A percentile compares a stretch with the other conserved stretches of the same genome.
These are phyloP conservation scores for Scenedesmus sp. DNA, from an alignment of 163 green algal genomes.

Conservation along the genomic window DNA sequence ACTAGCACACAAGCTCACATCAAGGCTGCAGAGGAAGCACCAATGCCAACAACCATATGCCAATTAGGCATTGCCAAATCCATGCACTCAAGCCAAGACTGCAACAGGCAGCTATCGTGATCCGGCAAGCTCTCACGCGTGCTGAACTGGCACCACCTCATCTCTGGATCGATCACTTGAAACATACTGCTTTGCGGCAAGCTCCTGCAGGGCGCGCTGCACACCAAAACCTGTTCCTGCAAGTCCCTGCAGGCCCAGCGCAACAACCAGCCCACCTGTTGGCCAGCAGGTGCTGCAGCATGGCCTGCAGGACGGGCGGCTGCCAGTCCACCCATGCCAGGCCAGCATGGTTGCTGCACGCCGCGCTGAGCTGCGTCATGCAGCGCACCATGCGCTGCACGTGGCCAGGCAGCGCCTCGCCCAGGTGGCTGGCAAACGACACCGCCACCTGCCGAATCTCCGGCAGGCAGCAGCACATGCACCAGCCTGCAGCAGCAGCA, in stretches of 20 bases:
- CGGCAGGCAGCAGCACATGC: conserved; percentile 10
- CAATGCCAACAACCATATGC: too few species aligned
- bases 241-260: background rate
- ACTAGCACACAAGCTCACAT: too few species aligned
- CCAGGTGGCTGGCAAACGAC: background rate
- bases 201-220: background rate
- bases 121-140: too few species aligned
- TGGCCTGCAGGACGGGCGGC: background rate
- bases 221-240: background rate
- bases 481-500: background rate
- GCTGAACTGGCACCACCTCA: too few species aligned
- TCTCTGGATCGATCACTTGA: too few species aligned
- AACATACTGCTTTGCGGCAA: background rate
- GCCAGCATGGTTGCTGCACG: conserved; percentile 31
- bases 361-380: conserved; percentile 4
- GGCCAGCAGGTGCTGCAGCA: conserved; percentile 37
- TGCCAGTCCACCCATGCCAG: conserved; percentile 40
- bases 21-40: too few species aligned
- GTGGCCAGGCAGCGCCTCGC: conserved; percentile 1
- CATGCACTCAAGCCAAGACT: too few species aligned
- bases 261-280: background rate
- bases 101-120: too few species aligned
- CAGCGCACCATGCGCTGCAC: conserved; percentile 25
- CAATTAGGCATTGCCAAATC: too few species aligned
- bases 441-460: background rate